Evolutionary conservation across 1,284 basidiomycete species (phyloP), one percentile per base, ranked within the genome.

Genomic region (Cryptococcus amylolentus): DNA sequence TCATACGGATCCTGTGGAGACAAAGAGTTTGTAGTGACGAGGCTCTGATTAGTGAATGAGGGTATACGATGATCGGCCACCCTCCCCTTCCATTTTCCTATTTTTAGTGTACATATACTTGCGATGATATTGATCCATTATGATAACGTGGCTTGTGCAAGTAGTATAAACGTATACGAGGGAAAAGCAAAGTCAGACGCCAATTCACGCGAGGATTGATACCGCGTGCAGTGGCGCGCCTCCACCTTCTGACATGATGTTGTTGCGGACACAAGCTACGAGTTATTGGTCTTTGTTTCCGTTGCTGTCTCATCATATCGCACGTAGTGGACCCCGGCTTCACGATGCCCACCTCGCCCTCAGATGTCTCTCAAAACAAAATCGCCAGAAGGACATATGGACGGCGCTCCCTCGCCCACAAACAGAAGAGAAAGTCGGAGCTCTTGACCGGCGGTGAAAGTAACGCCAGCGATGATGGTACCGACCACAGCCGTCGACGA

Each of bases 351-450:
- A 8, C 31, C 10, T 10, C 31, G 1, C 31, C 31, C 10, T 10
- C 31, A 35, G 31, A 35, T 10, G 6, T 35, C 31, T 35, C 41
- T 42, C 23, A n/a, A 7, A 42, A n/a, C 2, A 54, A 39, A n/a
- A 8, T 27, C 10, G 46, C 60, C 9, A 45, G 35, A 16, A 46
- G 45, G 16, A 60, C 55, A 10, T 63, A 63, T 27, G 59, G 58
- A 18, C 52, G 58, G 10, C 49, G 55, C 16, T 35, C 51, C 9
- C 48, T 52, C 12, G 53, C 38, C 4, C 58, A 60, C n/a, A 52
- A 52, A 35, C 51, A 57, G 37, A 63, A 63, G 46, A 47, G 60
- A 31, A 58, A 55, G 39, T 52, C 47, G 8, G 52, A 58, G 45
- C 42, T 20, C 8, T 37, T 41, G n/a, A 31, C 27, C 9, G 49